phyloP scores from a whole-genome alignment of 2,329 filamentous ascomycete genomes.

The Monilinia fructigena region DNA sequence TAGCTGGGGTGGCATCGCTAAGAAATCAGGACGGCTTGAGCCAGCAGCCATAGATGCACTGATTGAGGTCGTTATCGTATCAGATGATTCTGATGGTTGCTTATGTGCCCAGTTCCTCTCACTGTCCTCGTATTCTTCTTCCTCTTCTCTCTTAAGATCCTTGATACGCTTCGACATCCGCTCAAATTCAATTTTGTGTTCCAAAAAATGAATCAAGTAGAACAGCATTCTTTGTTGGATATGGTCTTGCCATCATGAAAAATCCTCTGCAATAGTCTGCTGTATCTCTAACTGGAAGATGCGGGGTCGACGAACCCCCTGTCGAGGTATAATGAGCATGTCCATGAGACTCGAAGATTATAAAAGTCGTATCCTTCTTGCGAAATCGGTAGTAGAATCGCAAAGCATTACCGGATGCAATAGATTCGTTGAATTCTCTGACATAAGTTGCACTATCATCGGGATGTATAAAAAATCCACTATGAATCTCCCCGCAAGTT shows the following conservation, averaged over 20 bases:
- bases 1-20: constrained; percentile 67
- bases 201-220: constrained; percentile 86
- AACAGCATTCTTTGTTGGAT: constrained; percentile 82
- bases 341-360: constrained; percentile 87
- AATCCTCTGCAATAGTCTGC: constrained; percentile 79
- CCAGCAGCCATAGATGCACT: constrained; percentile 36
- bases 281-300: constrained; percentile 47
- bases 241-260: constrained; percentile 89
- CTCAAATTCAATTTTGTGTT: constrained; percentile 97
- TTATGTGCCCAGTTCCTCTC: constrained; percentile 53
- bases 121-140: constrained; percentile 70
- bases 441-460: constrained; percentile 83
- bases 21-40: constrained; percentile 44
- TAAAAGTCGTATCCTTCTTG: constrained; percentile 70
- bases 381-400: constrained; percentile 84
- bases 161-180: constrained; percentile 79
- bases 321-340: constrained; percentile 80
- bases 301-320: constrained; percentile 57
- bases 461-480: constrained; percentile 79
- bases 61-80: constrained; percentile 39
- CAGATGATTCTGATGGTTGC: constrained; percentile 47
- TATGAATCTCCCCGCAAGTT: constrained; percentile 73
- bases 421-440: constrained; percentile 84
- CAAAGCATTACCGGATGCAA: constrained; percentile 74
- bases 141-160: constrained; percentile 81